Percentiles rank a stretch among this genome's conserved stretches.
Conservation (phyloP, 352 stramenopile species). For the Thraustochytrium sp. region DNA sequence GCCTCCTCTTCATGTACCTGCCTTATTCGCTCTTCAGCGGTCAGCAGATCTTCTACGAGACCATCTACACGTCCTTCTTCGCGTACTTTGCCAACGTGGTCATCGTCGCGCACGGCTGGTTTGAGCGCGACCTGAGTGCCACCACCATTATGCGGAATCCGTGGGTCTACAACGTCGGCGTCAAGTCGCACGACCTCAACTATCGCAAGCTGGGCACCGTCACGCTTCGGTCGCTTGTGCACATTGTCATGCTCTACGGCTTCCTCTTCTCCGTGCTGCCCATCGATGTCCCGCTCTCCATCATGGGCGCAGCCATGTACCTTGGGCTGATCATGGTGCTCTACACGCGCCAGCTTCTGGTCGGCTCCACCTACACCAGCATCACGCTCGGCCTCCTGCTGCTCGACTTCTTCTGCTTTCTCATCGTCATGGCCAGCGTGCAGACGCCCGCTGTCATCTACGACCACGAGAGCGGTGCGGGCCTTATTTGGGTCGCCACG, state of each 20-base stretch:
- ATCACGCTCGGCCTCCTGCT: neutral
- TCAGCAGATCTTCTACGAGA: constrained; percentile 58
- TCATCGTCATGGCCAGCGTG: neutral
- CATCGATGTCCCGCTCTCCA: neutral
- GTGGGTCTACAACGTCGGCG: constrained; percentile 41
- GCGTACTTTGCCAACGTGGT: constrained; percentile 39
- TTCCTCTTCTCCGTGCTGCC: constrained; percentile 11
- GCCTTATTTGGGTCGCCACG: neutral
- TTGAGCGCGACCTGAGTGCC: constrained; percentile 35
- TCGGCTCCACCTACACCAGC: neutral
- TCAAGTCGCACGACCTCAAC: constrained; percentile 52
- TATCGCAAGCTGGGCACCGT: constrained; percentile 66
- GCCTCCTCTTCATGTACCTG: constrained; percentile 73
- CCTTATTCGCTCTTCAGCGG: constrained; percentile 10
- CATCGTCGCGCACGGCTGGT: constrained; percentile 20
- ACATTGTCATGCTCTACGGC: constrained; percentile 56
- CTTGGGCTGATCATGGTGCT: neutral
- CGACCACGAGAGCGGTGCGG: neutral
- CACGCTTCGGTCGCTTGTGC: constrained; percentile 58
- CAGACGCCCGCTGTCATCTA: neutral
- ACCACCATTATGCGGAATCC: constrained; percentile 30
- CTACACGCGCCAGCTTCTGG: neutral
- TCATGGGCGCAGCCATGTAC: constrained; percentile 1
- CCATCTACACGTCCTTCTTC: constrained; percentile 49
- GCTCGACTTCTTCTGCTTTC: neutral